Conservation (phyloP, 2,329 filamentous ascomycete species). For the Eurotiales sp. region DNA sequence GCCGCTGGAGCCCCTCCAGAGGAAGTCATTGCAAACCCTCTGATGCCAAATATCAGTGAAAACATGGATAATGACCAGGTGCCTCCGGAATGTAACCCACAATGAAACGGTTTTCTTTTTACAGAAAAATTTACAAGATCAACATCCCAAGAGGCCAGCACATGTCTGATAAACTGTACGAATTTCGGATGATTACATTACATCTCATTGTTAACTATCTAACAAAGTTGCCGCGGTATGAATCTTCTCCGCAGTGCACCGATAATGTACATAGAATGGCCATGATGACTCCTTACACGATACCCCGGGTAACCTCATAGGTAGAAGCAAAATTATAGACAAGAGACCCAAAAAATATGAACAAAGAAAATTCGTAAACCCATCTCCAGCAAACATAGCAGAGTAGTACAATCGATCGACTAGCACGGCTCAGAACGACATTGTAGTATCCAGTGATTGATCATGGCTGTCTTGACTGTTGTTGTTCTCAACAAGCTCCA, state of each 20-base stretch:
- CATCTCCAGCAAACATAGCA: not conserved
- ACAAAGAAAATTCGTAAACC: not conserved
- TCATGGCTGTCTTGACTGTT: no score
- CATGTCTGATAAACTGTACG: no score
- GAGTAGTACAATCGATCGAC: no score
- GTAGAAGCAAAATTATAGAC: not conserved
- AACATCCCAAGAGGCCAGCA: no score
- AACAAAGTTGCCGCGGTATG: not conserved
- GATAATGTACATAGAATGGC: conserved; percentile 9
- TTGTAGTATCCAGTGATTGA: conserved; percentile 35
- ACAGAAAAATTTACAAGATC: no score
- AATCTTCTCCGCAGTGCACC: not conserved
- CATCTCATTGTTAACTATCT: no score
- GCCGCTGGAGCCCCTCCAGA: conserved; percentile 82
- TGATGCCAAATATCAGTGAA: not conserved
- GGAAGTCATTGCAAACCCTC: conserved; percentile 67
- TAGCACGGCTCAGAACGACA: conserved; percentile 24
- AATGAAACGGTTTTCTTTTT: conserved; percentile 38
- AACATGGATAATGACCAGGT: conserved; percentile 46
- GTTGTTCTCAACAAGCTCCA: conserved; percentile 60
- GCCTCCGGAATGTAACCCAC: conserved; percentile 60
- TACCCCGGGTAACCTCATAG: conserved; percentile 11
- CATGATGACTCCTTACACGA: conserved; percentile 11
- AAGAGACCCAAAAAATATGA: not conserved
- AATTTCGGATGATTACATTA: no score